Evolutionary conservation across 345 rosid species (phyloP).

Genomic region (Corchorus olitorius): DNA sequence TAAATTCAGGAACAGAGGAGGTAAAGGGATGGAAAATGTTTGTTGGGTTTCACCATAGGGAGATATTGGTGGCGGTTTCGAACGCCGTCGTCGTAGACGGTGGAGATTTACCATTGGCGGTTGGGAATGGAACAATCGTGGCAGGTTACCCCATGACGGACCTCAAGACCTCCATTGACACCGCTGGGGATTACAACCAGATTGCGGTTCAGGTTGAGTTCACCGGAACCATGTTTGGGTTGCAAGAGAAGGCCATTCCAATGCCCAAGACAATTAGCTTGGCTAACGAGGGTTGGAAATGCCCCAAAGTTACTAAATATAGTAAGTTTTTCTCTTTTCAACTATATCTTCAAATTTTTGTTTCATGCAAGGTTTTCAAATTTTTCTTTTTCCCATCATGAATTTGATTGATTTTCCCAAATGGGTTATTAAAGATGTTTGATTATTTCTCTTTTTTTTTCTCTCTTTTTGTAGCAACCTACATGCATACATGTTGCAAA

Average conservation of each 20-base stretch:
- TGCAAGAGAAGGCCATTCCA: constrained; percentile 51
- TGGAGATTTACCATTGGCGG: constrained; percentile 60
- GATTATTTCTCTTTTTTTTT: background rate
- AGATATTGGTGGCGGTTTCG: constrained; percentile 58
- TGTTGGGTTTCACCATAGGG: constrained; percentile 70
- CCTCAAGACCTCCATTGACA: constrained; percentile 74
- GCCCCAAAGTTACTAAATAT: constrained; percentile 52
- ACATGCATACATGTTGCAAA: constrained; percentile 71
- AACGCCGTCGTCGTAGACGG: constrained; percentile 59
- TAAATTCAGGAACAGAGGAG: constrained; percentile 68
- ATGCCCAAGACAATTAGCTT: constrained; percentile 75
- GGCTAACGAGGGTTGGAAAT: constrained; percentile 60
- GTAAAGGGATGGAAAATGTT: constrained; percentile 74
- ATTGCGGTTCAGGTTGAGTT: constrained; percentile 59
- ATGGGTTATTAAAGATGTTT: too few relatives aligned
- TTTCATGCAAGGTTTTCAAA: background rate
- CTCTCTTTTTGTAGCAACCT: constrained; percentile 53
- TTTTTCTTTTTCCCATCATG: background rate
- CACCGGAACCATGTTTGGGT: constrained; percentile 76
- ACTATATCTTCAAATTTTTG: background rate
- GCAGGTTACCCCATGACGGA: constrained; percentile 56
- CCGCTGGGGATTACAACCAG: constrained; percentile 78
- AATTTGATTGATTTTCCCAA: too few relatives aligned
- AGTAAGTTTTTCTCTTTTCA: constrained; percentile 35
- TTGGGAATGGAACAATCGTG: constrained; percentile 72